These are phyloP conservation scores for Boletus eberwhitei DNA, from an alignment of 768 basidiomycete species.

Conservation along the genomic window DNA sequence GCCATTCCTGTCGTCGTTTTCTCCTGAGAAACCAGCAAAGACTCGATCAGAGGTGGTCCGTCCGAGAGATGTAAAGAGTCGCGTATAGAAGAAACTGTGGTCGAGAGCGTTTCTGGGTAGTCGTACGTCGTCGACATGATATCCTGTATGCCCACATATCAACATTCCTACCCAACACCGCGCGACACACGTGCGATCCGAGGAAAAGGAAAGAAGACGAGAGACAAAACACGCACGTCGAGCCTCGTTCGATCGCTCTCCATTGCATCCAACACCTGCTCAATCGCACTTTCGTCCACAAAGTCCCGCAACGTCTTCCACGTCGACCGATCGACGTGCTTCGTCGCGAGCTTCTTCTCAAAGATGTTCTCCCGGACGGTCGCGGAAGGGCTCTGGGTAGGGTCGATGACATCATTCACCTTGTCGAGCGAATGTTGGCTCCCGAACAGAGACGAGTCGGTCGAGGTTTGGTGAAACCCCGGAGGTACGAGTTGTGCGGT, in stretches of 20 bases:
- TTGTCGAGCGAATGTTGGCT: constrained; percentile 60
- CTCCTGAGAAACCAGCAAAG: constrained; percentile 48
- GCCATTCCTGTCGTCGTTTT: constrained; percentile 65
- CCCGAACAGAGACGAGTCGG: constrained; percentile 76
- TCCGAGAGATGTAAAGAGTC: constrained; percentile 44
- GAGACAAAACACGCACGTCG: constrained; percentile 48
- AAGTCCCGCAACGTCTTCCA: constrained; percentile 88
- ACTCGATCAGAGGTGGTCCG: constrained; percentile 41
- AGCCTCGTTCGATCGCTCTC: constrained; percentile 65
- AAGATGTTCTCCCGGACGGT: constrained; percentile 27
- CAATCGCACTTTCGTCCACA: constrained; percentile 79
- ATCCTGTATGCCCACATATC: constrained; percentile 39
- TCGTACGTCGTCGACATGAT: constrained; percentile 59
- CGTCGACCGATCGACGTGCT: constrained; percentile 43
- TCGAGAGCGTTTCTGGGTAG: constrained; percentile 61
- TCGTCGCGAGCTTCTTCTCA: constrained; percentile 16
- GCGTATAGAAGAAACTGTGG: constrained; percentile 54
- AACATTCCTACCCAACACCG: neutral
- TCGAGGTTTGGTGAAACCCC: constrained; percentile 64
- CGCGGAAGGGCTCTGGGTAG: constrained; percentile 27
- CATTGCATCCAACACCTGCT: constrained; percentile 69
- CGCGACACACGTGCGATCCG: neutral
- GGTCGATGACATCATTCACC: constrained; percentile 38
- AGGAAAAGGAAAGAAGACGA: neutral
- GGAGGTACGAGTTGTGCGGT: constrained; percentile 73